Evolutionary conservation across 2,329 filamentous ascomycete species (phyloP).

Genomic region (Penicillium sp.): DNA sequence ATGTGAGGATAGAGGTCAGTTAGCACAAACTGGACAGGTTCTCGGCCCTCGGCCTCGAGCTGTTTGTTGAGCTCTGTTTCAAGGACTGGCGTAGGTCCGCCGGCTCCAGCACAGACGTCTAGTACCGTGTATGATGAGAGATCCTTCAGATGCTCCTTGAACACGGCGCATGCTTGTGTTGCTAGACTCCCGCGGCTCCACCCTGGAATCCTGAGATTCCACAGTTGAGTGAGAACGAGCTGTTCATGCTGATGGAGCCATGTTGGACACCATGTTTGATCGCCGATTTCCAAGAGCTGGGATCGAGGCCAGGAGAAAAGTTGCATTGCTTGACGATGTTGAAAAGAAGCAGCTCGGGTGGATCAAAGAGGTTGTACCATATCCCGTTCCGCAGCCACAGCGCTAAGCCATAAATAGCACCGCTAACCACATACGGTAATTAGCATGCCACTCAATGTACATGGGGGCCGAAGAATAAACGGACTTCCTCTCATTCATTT

Average conservation of each 20-base stretch:
- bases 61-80: slow-evolving; percentile 56
- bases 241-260: slow-evolving; percentile 56
- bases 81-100: slow-evolving; percentile 65
- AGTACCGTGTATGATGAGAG: slow-evolving; percentile 60
- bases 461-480: too few relatives aligned
- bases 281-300: slow-evolving; percentile 65
- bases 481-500: not conserved
- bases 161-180: slow-evolving; percentile 14
- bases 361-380: too few relatives aligned
- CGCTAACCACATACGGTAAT: not conserved
- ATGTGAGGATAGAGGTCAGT: slow-evolving; percentile 65
- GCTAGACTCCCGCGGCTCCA: slow-evolving; percentile 17
- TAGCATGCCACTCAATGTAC: too few relatives aligned
- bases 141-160: slow-evolving; percentile 39
- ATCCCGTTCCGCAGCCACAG: too few relatives aligned
- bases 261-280: slow-evolving; percentile 62
- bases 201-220: slow-evolving; percentile 19
- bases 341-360: not conserved
- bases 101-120: slow-evolving; percentile 72
- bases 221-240: slow-evolving; percentile 23
- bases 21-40: slow-evolving; percentile 56
- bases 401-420: not conserved
- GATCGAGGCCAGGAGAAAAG: slow-evolving; percentile 15
- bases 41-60: slow-evolving; percentile 18
- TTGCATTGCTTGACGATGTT: not conserved